Evolutionary conservation across 371 early-diverging fungal species (phyloP), one percentile per base, ranked within the genome.

Genomic region (Blakeslea trispora): DNA sequence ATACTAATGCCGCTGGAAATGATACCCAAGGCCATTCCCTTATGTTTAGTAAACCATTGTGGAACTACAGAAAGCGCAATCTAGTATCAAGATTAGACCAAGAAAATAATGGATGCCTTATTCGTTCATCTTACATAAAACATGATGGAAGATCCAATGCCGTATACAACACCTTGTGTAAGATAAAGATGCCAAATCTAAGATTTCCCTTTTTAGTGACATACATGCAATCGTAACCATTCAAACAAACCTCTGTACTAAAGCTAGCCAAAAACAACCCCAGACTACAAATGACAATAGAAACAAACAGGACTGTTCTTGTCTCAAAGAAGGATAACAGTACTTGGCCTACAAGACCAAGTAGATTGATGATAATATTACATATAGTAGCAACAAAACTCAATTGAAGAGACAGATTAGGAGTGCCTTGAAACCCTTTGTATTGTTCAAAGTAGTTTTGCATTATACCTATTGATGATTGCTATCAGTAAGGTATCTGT

Each of bases 1-100:
- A 90, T 68, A n/a, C 90, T 88, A 5, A 82, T 73, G 10, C 92
- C 93, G 60, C 88, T 72, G 18, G 86, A 81, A 13, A 86, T 79
- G 9, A 91, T 74, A 0, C 92, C 94, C 0, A 86, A 79, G 11
- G 89, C 93, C 44, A 92, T 45, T 0, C 89, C 89, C 13, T 86
- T 81, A 21, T 70, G 51, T 17, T 78, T 79, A 13, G 53, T 55
- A 66, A 92, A 92, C 86, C 89, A 92, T 56, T 86, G 86, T 0
- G 87, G 66, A 8, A 70, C 55, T 17, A 57, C 55, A 19, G 49
- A 60, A 18, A 70, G 14, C 14, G 63, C 57, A 42, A 66, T 51
- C 69, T 69, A 55, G 23, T 55, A 18, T n/a, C 11, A 46, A 24
- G 37, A 43, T 18, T 18, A 37, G 7, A 28, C 28, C 11, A 15